Base-by-base conservation (phyloP, 2,329 filamentous ascomycete genomes). In the Microdochium bolleyi region DNA sequence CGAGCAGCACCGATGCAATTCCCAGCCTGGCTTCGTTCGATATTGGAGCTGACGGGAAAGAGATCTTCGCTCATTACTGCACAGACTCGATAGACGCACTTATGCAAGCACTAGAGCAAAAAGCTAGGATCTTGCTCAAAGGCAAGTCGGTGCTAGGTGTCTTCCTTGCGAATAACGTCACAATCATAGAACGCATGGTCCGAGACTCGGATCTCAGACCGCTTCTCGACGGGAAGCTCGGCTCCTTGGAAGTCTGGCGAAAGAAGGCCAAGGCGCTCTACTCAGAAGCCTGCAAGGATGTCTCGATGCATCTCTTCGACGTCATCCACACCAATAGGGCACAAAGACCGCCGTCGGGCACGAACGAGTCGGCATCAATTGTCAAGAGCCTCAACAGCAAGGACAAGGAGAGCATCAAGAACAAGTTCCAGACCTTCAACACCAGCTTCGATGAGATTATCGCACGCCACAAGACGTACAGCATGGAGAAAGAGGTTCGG, bases 351-450 rank as follows among this genome's bases (percentile, higher is more conserved):
- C 79, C 84, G 0, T 92, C 88, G 2, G 83, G 85, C 9, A 83
- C 83, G 24, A 82, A 81, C n/a, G 92, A 96, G 68, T 94, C 89
- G 2, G 84, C 85, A 16, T 87, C 87, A 1, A 88, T 96, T 54
- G 77, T 97, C 55, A 96, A 95, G 69, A 82, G 82, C 1, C 75
- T 97, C 2, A 84, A 82, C 48, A 90, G 86, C 62, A 96, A 96
- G 68, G 94, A 99, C 65, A 95, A 92, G 69, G 94, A 99, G 66
- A 86, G 85, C 54, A 95, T 97, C 71, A 99, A 99, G 71, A 85
- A 90, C 69, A 97, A 97, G 70, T 99, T 96, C 70, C 84, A 88
- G 61, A 83, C 84, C 44, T 99, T 99, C 76, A 99, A 99, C 67
- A 75, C 80, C 9, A 84, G 81, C 48, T 99, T 99, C 65, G 94